Base-by-base conservation (phyloP, 176 grass and related monocot genomes). In the Eleusine coracana region DNA sequence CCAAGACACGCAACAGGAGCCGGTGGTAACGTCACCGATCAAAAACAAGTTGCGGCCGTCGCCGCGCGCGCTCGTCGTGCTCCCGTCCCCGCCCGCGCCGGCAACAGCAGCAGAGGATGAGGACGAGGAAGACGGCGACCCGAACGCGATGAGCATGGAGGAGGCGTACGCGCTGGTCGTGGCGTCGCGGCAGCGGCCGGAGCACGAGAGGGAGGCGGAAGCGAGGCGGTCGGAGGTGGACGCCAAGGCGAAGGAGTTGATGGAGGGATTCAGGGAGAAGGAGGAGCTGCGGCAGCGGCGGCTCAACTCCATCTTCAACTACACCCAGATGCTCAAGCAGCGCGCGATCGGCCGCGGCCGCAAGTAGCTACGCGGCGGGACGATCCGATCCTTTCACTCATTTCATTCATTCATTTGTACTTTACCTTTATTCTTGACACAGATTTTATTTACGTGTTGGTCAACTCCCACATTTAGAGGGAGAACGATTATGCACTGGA, bases 241-340 rank as follows among this genome's bases (percentile, higher is more conserved):
- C 70, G 84, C 84, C 49, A 68, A 44, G 61, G 79, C 79, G 31
- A 80, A 74, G 84, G 74, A 90, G 75, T 79, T 86, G 68, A 62
- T 90, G 38, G 28, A 9, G 0, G 13, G n/a, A n/a, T 86, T 79
- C 74, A 25, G 25, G 25, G 25, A 25, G 25, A 79, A 51, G 75
- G 88, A 90, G 10, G 61, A 90, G 0, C 74, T 55, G 6, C 66
- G 80, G 61, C 79, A 62, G 74, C 84, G 64, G 88, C 84, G 88
- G 34, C 88, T 90, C 75, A 10, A 74, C 17, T 90, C 88, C 84
- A 86, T 86, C 84, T 42, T 42, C 88, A 86, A 86, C 74, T 86
- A 83, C 88, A 90, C 88, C 56, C 73, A 86, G 73, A 86, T 40
- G 79, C 88, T 90, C 58, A 78, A 49, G 31, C 50, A 27, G 37